phyloP scores from a whole-genome alignment of 345 rosid species.

The Salix brachista region DNA sequence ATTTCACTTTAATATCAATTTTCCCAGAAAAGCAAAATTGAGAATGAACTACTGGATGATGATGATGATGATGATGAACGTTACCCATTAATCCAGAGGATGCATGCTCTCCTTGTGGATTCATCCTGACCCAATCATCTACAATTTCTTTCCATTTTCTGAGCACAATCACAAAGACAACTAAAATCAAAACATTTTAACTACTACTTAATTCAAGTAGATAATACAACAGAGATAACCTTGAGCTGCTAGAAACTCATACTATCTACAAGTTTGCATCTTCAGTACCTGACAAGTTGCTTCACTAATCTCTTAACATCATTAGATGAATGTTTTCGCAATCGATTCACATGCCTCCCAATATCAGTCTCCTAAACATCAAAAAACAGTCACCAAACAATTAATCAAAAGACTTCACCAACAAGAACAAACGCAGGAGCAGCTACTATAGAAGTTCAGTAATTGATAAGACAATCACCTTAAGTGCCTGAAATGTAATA shows the following conservation, averaged over 20 bases:
- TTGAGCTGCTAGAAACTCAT: neutral
- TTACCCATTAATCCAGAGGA: conserved; percentile 76
- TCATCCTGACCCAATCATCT: conserved; percentile 86
- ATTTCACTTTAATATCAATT: conserved; percentile 6
- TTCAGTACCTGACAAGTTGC: conserved; percentile 64
- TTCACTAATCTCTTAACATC: conserved; percentile 76
- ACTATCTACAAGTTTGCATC: neutral
- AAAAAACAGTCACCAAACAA: neutral
- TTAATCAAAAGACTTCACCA: no score
- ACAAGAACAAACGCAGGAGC: neutral
- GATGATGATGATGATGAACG: neutral
- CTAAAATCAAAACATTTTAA: neutral
- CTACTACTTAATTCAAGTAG: no score
- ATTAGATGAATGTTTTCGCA: conserved; percentile 68
- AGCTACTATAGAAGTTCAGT: neutral
- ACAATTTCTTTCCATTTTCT: conserved; percentile 95
- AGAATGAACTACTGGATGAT: neutral
- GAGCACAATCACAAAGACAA: conserved; percentile 10
- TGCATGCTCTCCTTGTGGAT: conserved; percentile 68
- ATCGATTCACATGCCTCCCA: conserved; percentile 66
- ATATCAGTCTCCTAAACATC: conserved; percentile 60
- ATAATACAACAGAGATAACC: no score
- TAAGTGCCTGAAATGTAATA: conserved; percentile 83
- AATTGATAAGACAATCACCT: conserved; percentile 36
- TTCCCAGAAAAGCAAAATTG: conserved; percentile 17